Base-by-base conservation (phyloP, 495 filamentous ascomycete genomes). In the Aspergillus saccharolyticus region DNA sequence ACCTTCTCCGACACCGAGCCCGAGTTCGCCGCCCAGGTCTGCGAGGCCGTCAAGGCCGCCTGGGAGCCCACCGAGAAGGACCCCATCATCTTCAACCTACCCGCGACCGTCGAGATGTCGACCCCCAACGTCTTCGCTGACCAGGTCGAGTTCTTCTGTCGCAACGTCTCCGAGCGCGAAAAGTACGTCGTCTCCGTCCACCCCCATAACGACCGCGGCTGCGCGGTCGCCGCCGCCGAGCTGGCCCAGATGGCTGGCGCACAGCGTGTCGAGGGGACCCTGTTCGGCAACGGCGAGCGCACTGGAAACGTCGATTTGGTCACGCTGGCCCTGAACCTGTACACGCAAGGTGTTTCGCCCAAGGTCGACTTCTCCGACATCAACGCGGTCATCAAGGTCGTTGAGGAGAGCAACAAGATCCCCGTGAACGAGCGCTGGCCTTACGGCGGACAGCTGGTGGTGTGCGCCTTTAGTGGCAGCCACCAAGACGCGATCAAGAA, bases 401-500 rank as follows among this genome's bases (percentile, higher is more conserved):
- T 97, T 16, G 94, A 97, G 71, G 83, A 87, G 63, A 88, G 86
- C 76, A 97, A 89, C 76, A 96, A 97, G 79, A 96, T 97, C 59
- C 91, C 91, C 17, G 88, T 97, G 18, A 90, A 96, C 62, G 85
- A 89, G 47, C 84, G 93, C 46, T 87, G 88, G 52, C 93, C 94
- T 0, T 97, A 97, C 70, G 91, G 89, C 52, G 94, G 90, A 42
- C 86, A 89, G 65, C 79, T 96, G 56, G 93, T 96, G 44, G 87
- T 91, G 43, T 92, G 86, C 68, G 89, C 90, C 17, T 96, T 96
- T 76, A 89, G 86, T 65, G 91, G 92, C 45, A 91, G 88, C 24
- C 93, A 97, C 70, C 92, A 98, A 75, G 94, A 97, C 64, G 94
- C 94, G 42, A 97, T 98, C 75, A 96, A 96, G 77, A 97, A 97